These are phyloP conservation scores for Salicornia ramosissima DNA, from an alignment of 148 eudicot species.

Conservation along the genomic window DNA sequence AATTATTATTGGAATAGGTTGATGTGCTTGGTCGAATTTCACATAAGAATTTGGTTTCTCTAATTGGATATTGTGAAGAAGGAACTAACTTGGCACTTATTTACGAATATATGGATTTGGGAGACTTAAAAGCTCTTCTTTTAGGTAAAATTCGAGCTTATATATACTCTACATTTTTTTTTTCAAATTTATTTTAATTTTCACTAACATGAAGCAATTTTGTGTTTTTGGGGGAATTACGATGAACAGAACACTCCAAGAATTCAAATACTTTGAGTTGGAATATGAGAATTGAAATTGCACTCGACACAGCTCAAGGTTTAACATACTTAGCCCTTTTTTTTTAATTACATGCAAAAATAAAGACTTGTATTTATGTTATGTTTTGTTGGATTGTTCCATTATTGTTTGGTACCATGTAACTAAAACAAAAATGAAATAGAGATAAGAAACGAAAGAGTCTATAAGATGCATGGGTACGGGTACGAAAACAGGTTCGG, in stretches of 20 bases:
- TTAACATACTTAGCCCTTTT: too few species aligned
- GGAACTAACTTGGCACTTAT: slow-evolving; percentile 30
- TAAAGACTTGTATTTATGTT: too few species aligned
- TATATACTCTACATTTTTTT: background rate
- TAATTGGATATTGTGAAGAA: slow-evolving; percentile 43
- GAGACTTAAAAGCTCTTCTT: slow-evolving; percentile 26
- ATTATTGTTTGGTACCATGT: too few species aligned
- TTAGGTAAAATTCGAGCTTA: slow-evolving; percentile 20
- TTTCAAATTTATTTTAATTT: background rate
- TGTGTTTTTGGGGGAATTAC: too few species aligned
- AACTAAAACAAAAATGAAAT: too few species aligned
- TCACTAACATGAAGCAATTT: background rate
- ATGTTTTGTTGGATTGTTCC: background rate
- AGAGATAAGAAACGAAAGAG: too few species aligned
- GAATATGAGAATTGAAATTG: slow-evolving; percentile 36
- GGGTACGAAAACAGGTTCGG: too few species aligned
- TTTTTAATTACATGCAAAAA: too few species aligned
- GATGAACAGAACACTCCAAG: background rate
- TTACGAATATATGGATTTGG: slow-evolving; percentile 43
- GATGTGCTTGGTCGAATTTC: slow-evolving; percentile 27
- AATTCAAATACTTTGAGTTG: slow-evolving; percentile 26
- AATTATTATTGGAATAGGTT: too few species aligned
- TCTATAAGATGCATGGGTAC: too few species aligned
- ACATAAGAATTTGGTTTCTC: slow-evolving; percentile 38
- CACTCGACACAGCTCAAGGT: slow-evolving; percentile 46